Evolutionary conservation across 352 stramenopile species (phyloP), one percentile per base, ranked within the genome.

Genomic region (Pythium volutum): DNA sequence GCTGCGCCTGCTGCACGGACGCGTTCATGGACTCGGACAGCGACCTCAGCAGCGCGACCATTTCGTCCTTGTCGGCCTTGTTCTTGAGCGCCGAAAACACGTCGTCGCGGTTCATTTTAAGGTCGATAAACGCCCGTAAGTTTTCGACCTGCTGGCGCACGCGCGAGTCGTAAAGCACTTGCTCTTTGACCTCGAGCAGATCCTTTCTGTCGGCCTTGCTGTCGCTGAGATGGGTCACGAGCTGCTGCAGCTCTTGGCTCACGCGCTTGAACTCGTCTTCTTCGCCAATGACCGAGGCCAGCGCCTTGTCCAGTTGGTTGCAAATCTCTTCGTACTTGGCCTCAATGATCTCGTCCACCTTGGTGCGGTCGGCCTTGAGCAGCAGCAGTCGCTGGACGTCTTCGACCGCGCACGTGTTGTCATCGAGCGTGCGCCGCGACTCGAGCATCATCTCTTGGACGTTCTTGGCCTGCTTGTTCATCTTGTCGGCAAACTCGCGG

Each of bases 321-420:
- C 91, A 96, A 45, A 97, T 96, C 70, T 95, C 86, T 63, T 96
- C 87, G 71, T 96, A 97, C 66, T 96, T 95, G 48, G 77, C 77
- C 66, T 96, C 89, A 38, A 97, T 95, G 26, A 91, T 82, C 56
- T 93, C 81, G 64, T 97, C 86, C 57, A 97, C 78, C 18, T 90
- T 88, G 20, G 83, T 84, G 20, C 78, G 71, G 51, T 95, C 85
- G 0, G 84, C 85, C 55, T 95, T 95, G 26, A 90, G 74, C 42
- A 93, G 63, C 27, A 95, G 64, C 62, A 90, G 42, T 0, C 84
- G 73, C 61, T 95, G 85, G 15, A 95, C 85, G 54, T 92, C 85
- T 55, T 93, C 85, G 1, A 95, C 84, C 0, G 85, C 84, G 46
- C 82, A 91, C 3, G 82, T 92, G 61, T 94, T 94, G 50, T 94